Percentiles rank a stretch among this genome's conserved stretches.
These are phyloP conservation scores for Breviolum minutum DNA, from an alignment of 73 alveolate species.

Conservation along the genomic window DNA sequence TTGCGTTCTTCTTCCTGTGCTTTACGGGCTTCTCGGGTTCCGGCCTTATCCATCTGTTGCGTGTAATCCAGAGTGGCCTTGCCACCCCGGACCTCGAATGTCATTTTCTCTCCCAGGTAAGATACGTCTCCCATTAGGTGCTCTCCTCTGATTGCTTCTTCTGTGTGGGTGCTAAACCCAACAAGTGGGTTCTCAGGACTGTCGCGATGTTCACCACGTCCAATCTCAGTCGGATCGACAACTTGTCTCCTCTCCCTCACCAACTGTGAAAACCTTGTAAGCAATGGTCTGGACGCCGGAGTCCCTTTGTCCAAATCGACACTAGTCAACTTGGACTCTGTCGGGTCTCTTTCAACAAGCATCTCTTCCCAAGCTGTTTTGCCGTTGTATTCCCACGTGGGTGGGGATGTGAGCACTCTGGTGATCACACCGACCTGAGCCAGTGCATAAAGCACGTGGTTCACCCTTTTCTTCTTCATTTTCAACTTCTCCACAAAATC, in stretches of 20 bases:
- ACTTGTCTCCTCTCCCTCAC: neutral
- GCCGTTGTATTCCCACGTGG: neutral
- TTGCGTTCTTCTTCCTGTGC: neutral
- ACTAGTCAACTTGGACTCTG: too few relatives aligned
- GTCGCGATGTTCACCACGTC: neutral
- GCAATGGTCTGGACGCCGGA: neutral
- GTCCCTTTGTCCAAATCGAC: too few relatives aligned
- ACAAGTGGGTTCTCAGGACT: neutral
- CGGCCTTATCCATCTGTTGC: neutral
- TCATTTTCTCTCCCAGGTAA: neutral
- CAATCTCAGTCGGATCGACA: neutral
- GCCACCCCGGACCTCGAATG: neutral
- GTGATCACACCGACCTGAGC: too few relatives aligned
- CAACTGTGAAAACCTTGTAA: neutral
- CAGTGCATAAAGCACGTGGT: too few relatives aligned
- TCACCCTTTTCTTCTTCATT: neutral
- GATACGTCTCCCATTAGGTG: neutral
- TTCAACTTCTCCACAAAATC: neutral
- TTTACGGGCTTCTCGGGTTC: neutral
- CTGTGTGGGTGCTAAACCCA: neutral
- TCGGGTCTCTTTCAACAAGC: too few relatives aligned
- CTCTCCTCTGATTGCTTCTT: neutral
- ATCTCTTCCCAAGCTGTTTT: neutral
- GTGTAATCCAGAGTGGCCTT: neutral
- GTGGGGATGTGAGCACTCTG: too few relatives aligned